Evolutionary conservation across 176 grass and related monocot species (phyloP).

Genomic region (Tillandsia leiboldiana): DNA sequence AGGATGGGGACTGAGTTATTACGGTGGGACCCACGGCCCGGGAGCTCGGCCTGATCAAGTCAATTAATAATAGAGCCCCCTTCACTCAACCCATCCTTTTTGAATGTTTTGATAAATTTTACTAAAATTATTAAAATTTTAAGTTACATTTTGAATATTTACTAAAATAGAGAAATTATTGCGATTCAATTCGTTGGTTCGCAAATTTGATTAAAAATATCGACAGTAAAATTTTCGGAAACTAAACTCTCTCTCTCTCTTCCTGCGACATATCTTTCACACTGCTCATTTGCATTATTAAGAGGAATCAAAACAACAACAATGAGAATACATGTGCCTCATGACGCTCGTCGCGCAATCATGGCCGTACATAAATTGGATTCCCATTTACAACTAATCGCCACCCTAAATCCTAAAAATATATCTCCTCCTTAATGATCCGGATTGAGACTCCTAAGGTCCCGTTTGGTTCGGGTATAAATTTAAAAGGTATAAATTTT

Average conservation of each 20-base stretch:
- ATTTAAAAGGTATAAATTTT: too few species aligned
- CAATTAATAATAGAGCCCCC: slow-evolving; percentile 26
- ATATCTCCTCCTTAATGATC: neutral
- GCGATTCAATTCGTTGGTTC: too few species aligned
- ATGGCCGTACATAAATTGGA: slow-evolving; percentile 6
- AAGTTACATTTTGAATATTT: too few species aligned
- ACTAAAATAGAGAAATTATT: too few species aligned
- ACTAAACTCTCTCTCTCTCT: neutral
- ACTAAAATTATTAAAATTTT: too few species aligned
- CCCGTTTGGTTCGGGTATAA: too few species aligned
- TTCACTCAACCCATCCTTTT: neutral
- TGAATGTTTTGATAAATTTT: neutral
- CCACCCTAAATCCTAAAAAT: neutral
- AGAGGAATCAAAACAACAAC: neutral
- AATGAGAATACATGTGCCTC: neutral
- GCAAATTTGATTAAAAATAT: too few species aligned
- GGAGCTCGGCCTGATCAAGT: slow-evolving; percentile 9
- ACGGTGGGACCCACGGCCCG: slow-evolving; percentile 20
- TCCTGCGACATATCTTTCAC: neutral
- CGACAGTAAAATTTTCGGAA: too few species aligned
- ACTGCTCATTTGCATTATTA: neutral
- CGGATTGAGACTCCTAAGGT: too few species aligned
- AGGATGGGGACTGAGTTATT: slow-evolving; percentile 23
- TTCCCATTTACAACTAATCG: neutral
- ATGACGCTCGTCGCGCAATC: neutral